A percentile compares a stretch with the other conserved stretches of the same genome.
Conservation (phyloP, 2,329 filamentous ascomycete genomes). For the Ophiostoma populinum region DNA sequence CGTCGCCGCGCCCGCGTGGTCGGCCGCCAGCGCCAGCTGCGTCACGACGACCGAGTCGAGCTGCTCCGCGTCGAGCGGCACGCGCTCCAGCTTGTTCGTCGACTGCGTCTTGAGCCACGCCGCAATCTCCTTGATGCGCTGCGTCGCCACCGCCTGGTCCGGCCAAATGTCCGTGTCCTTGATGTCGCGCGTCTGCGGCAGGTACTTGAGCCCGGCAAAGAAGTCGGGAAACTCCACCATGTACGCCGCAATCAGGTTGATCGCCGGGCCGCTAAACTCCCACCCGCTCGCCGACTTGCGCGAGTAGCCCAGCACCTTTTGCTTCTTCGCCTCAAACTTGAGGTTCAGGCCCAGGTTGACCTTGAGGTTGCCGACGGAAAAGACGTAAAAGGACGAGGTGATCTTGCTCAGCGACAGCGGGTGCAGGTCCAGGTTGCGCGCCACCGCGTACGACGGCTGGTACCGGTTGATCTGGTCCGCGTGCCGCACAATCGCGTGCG, state of each 20-base stretch:
- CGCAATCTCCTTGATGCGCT: constrained; percentile 82
- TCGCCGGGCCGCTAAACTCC: constrained; percentile 83
- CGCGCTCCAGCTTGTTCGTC: constrained; percentile 80
- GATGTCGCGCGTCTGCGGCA: constrained; percentile 73
- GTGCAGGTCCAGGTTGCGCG: constrained; percentile 64
- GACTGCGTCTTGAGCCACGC: constrained; percentile 86
- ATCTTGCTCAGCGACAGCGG: constrained; percentile 86
- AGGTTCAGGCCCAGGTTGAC: constrained; percentile 88
- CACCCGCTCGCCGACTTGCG: constrained; percentile 73
- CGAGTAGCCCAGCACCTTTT: constrained; percentile 91
- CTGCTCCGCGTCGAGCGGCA: constrained; percentile 93
- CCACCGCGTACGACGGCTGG: constrained; percentile 74
- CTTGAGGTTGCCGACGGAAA: constrained; percentile 50
- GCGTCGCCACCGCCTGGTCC: constrained; percentile 48
- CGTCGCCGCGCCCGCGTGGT: constrained; percentile 32
- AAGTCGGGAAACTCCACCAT: constrained; percentile 94
- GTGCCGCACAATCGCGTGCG: constrained; percentile 51
- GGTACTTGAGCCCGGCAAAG: constrained; percentile 70
- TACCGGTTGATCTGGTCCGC: constrained; percentile 61
- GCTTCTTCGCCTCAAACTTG: constrained; percentile 90
- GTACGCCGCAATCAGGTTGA: constrained; percentile 68
- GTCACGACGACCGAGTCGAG: constrained; percentile 82
- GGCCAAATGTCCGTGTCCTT: constrained; percentile 76
- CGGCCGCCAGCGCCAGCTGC: constrained; percentile 60
- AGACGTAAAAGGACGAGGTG: constrained; percentile 81